Percentiles rank a stretch among this genome's conserved stretches.
These are phyloP conservation scores for Aspergillus novofumigatus DNA, from an alignment of 2,329 filamentous ascomycete species.

Conservation along the genomic window DNA sequence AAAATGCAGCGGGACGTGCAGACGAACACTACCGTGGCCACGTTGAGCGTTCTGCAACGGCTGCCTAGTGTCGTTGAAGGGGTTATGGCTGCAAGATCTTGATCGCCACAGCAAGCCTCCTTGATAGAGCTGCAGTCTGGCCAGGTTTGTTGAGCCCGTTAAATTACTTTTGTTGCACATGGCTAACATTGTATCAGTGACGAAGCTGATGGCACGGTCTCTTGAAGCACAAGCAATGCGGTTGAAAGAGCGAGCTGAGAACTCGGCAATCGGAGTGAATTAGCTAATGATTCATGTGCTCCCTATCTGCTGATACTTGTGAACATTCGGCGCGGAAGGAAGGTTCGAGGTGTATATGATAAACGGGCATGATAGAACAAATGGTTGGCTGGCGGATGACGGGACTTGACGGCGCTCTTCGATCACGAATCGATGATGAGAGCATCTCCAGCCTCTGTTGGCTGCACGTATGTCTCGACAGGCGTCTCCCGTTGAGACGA, in stretches of 20 bases:
- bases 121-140: constrained; percentile 89
- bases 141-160: constrained; percentile 59
- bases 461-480: too few relatives aligned
- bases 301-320: too few relatives aligned
- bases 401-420: not conserved
- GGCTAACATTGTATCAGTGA: constrained; percentile 46
- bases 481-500: too few relatives aligned
- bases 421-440: not conserved
- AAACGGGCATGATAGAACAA: not conserved
- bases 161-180: constrained; percentile 1
- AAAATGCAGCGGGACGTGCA: constrained; percentile 66
- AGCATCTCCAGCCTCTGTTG: not conserved
- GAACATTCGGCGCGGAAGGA: not conserved
- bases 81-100: constrained; percentile 84
- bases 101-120: constrained; percentile 76
- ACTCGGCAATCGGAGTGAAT: not conserved
- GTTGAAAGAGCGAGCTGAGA: constrained; percentile 52
- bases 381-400: not conserved
- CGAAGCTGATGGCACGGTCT: constrained; percentile 64
- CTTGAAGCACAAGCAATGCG: constrained; percentile 61
- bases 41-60: constrained; percentile 48
- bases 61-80: constrained; percentile 59
- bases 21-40: constrained; percentile 50
- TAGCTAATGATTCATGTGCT: not conserved
- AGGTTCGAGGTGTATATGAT: not conserved